phyloP scores from a whole-genome alignment of 352 stramenopile species.

The Phytophthora hibernalis region DNA sequence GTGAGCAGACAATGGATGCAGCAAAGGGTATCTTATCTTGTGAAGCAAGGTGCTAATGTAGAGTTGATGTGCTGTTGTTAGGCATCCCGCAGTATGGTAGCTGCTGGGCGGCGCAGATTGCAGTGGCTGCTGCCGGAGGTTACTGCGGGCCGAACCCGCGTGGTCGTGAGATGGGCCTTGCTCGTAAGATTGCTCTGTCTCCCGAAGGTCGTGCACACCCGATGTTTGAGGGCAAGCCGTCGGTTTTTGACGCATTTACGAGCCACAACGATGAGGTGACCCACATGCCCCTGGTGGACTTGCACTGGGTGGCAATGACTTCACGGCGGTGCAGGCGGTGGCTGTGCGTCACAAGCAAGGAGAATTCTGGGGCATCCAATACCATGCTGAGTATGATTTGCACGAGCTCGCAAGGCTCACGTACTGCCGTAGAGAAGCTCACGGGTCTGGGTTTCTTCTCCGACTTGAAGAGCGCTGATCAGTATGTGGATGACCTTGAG shows the following conservation, averaged over 20 bases:
- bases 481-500: constrained; percentile 81
- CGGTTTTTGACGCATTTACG: constrained; percentile 83
- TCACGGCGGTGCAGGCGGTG: constrained; percentile 77
- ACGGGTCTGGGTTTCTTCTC: constrained; percentile 76
- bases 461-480: constrained; percentile 70
- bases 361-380: constrained; percentile 88
- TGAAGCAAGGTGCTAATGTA: constrained; percentile 6
- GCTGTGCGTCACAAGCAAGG: constrained; percentile 80
- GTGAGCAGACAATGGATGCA: constrained; percentile 19
- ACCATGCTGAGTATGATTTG: constrained; percentile 86
- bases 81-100: constrained; percentile 81
- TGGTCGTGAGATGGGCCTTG: constrained; percentile 79
- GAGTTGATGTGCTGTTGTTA: constrained; percentile 16
- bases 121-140: constrained; percentile 67
- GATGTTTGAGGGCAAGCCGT: constrained; percentile 85
- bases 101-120: constrained; percentile 86
- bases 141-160: constrained; percentile 70
- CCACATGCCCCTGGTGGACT: constrained; percentile 73
- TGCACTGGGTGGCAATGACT: constrained; percentile 65
- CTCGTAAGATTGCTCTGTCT: constrained; percentile 80
- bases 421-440: constrained; percentile 76
- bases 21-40: neutral
- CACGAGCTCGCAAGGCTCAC: constrained; percentile 81
- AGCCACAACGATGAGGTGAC: constrained; percentile 88
- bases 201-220: constrained; percentile 77